A percentile compares a stretch with the other conserved stretches of the same genome.
Conservation (phyloP, 306 rosid genomes). For the Cyamopsis tetragonoloba region DNA sequence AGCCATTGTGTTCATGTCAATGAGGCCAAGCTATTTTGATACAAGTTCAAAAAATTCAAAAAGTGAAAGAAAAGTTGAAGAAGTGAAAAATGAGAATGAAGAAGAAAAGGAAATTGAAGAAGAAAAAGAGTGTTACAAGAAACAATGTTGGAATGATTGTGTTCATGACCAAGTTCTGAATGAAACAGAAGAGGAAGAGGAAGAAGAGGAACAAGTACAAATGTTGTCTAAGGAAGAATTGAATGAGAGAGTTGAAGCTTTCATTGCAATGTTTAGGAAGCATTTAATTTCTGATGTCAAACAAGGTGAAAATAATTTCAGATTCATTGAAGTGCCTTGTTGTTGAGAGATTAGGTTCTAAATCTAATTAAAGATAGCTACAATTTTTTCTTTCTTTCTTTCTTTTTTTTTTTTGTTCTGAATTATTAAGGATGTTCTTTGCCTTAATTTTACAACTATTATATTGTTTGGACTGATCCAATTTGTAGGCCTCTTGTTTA, state of each 20-base stretch:
- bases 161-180: neutral
- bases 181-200: slow-evolving; percentile 29
- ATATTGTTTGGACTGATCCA: slow-evolving; percentile 30
- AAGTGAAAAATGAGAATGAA: slow-evolving; percentile 25
- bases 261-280: slow-evolving; percentile 83
- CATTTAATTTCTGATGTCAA: slow-evolving; percentile 80
- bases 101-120: slow-evolving; percentile 33
- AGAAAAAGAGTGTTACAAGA: slow-evolving; percentile 16
- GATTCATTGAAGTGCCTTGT: slow-evolving; percentile 32
- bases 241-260: slow-evolving; percentile 92
- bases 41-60: slow-evolving; percentile 15
- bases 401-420: neutral
- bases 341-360: slow-evolving; percentile 27
- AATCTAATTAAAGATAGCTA: neutral
- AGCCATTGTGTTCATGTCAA: slow-evolving; percentile 73
- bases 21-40: slow-evolving; percentile 23
- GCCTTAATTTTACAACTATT: neutral
- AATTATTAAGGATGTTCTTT: slow-evolving; percentile 16
- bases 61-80: slow-evolving; percentile 12
- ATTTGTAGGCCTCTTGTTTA: slow-evolving; percentile 9
- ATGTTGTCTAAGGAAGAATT: slow-evolving; percentile 75
- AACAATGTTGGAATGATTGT: slow-evolving; percentile 18
- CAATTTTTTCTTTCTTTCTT: slow-evolving; percentile 6
- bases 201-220: slow-evolving; percentile 30
- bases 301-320: slow-evolving; percentile 30